These are phyloP conservation scores for Asterella californica DNA, from an alignment of 225 moss, liverwort and hornwort species.

Conservation along the genomic window DNA sequence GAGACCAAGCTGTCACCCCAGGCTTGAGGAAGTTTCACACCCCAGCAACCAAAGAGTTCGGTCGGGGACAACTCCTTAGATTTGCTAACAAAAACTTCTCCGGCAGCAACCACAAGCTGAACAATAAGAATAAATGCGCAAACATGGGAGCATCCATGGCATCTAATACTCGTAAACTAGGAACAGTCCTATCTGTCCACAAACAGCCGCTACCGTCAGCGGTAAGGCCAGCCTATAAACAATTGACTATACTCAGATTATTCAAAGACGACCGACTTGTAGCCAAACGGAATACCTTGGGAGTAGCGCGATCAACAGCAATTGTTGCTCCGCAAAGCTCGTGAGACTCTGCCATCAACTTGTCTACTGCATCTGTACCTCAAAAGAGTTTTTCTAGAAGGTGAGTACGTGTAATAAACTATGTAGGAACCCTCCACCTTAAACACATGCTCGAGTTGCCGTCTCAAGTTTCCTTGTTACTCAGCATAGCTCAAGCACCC, in stretches of 20 bases:
- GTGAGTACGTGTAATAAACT: background rate
- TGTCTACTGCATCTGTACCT: conserved; percentile 74
- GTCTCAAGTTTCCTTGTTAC: background rate
- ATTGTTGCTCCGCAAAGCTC: conserved; percentile 94
- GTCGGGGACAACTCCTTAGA: background rate
- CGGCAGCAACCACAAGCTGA: background rate
- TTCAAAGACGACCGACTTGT: background rate
- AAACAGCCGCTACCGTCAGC: background rate
- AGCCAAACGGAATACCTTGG: conserved; percentile 47
- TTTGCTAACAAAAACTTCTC: conserved; percentile 5
- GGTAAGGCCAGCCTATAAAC: background rate
- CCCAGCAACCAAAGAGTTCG: background rate
- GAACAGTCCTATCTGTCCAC: background rate
- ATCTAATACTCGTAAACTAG: background rate
- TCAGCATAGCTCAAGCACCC: background rate
- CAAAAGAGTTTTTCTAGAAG: background rate
- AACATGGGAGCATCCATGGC: background rate
- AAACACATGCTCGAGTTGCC: background rate
- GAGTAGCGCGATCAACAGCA: conserved; percentile 88
- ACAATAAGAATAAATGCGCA: background rate
- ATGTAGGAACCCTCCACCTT: background rate
- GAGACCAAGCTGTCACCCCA: background rate
- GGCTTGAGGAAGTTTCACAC: background rate
- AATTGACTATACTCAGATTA: background rate
- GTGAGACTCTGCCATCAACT: conserved; percentile 91